These are phyloP conservation scores for Neopestalotiopsis rosae DNA, from an alignment of 2,329 filamentous ascomycete species.

Conservation along the genomic window DNA sequence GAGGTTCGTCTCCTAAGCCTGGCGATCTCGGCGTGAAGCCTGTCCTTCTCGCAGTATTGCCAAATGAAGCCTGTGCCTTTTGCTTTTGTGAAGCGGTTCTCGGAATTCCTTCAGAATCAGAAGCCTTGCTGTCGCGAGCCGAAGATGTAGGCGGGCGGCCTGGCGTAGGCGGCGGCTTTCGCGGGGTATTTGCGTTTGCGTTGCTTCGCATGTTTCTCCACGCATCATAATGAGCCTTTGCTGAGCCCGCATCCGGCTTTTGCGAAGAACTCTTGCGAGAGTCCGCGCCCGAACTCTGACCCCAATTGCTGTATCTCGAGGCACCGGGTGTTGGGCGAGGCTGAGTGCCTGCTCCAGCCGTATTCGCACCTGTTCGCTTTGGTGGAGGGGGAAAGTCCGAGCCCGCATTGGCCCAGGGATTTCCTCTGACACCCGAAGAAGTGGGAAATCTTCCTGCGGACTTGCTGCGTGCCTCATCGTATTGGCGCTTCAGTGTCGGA, in stretches of 20 bases:
- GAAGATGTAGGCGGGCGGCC: constrained; percentile 35
- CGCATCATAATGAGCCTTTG: constrained; percentile 37
- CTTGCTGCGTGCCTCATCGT: constrained; percentile 53
- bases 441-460: constrained; percentile 44
- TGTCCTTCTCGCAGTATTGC: constrained; percentile 45
- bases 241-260: constrained; percentile 32
- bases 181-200: constrained; percentile 14
- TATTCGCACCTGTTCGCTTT: constrained; percentile 40
- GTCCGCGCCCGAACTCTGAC: constrained; percentile 26
- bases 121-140: constrained; percentile 28
- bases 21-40: constrained; percentile 58
- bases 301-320: constrained; percentile 45
- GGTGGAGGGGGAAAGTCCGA: constrained; percentile 58
- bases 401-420: constrained; percentile 59
- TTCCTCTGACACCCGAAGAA: constrained; percentile 62
- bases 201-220: constrained; percentile 41
- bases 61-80: constrained; percentile 61
- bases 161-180: constrained; percentile 31
- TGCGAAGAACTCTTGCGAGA: constrained; percentile 22
- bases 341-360: constrained; percentile 18
- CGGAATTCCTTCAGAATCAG: constrained; percentile 41
- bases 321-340: constrained; percentile 43
- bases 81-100: constrained; percentile 58
- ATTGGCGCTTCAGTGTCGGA: constrained; percentile 54
- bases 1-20: constrained; percentile 55